These are phyloP conservation scores for Lodderomyces margitis DNA, from an alignment of 1,139 yeast genomes.

Conservation along the genomic window DNA sequence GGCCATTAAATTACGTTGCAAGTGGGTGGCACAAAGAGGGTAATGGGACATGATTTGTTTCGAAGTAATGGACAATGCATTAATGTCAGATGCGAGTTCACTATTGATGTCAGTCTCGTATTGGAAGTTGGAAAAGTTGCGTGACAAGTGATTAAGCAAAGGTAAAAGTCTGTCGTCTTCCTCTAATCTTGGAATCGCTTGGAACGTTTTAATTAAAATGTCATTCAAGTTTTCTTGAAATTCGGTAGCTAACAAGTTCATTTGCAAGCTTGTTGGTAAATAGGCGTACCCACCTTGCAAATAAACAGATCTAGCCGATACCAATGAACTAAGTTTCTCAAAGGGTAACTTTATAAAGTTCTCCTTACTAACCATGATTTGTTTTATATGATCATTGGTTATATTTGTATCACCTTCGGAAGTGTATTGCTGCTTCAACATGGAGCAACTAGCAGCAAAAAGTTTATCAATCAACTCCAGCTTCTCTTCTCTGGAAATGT, in stretches of 20 bases:
- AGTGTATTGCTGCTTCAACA: constrained; percentile 30
- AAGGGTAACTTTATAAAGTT: constrained; percentile 80
- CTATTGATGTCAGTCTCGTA: constrained; percentile 39
- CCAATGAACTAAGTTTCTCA: constrained; percentile 75
- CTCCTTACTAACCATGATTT: constrained; percentile 49
- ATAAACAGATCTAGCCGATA: constrained; percentile 67
- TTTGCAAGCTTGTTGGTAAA: constrained; percentile 79
- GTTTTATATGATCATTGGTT: constrained; percentile 42
- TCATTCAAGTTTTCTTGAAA: constrained; percentile 53
- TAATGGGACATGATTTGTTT: constrained; percentile 59
- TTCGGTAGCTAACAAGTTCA: constrained; percentile 65
- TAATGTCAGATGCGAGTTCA: constrained; percentile 50
- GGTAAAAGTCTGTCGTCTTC: constrained; percentile 92
- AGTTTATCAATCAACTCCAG: constrained; percentile 47
- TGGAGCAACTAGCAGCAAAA: constrained; percentile 48
- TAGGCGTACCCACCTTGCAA: constrained; percentile 72
- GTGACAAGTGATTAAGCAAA: constrained; percentile 71
- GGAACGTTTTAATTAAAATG: constrained; percentile 67
- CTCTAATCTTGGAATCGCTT: constrained; percentile 77
- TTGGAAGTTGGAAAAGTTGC: constrained; percentile 65
- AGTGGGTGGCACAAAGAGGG: constrained; percentile 78
- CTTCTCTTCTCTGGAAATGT: constrained; percentile 65
- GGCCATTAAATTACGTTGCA: constrained; percentile 59
- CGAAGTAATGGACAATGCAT: constrained; percentile 59
- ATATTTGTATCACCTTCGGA: constrained; percentile 22